Evolutionary conservation across 1,284 basidiomycete species (phyloP), one percentile per base, ranked within the genome.

Genomic region (Ceratobasidium theobromae): DNA sequence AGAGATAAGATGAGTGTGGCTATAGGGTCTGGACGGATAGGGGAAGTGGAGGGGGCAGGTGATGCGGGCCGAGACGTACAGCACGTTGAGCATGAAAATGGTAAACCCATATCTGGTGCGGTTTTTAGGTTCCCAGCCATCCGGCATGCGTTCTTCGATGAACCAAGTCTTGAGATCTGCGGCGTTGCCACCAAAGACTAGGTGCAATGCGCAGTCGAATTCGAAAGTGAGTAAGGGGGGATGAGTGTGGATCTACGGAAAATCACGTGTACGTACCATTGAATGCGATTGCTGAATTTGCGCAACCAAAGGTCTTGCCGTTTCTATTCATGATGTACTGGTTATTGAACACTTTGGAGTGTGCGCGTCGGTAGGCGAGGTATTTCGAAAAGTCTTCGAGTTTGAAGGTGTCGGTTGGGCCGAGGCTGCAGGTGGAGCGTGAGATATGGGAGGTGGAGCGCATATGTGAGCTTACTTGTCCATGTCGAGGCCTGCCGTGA

Each of bases 111-210:
- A 52, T 8, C 65, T 18, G 8, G 43, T 30, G 12, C 53, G 64
- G 21, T 23, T 12, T 16, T 23, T 52, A 8, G 67, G 55, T 21
- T 64, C 52, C 67, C 67, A 68, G 18, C 64, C 53, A 16, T 68
- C 65, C 0, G 67, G 67, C 46, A 67, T 58, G 16, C 67, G 67
- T 28, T 68, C 67, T 53, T 68, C 67, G 16, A 67, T 32, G 41
- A 68, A 58, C 52, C 65, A 57, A 8, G 55, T 55, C 41, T 66
- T 58, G 65, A 68, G 52, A 41, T 58, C 64, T 12, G 54, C 67
- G 28, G 54, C 54, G 12, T 66, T 55, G 3, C 67, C 67, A 9
- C 33, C 67, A 16, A 66, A 67, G 35, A 68, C 58, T 62, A 21
- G 30, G 48, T 28, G 8, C 14, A 28, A 9, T 21, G 18, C 18